These are phyloP conservation scores for Cryptococcus sp. DNA, from an alignment of 1,284 basidiomycete species.

Conservation along the genomic window DNA sequence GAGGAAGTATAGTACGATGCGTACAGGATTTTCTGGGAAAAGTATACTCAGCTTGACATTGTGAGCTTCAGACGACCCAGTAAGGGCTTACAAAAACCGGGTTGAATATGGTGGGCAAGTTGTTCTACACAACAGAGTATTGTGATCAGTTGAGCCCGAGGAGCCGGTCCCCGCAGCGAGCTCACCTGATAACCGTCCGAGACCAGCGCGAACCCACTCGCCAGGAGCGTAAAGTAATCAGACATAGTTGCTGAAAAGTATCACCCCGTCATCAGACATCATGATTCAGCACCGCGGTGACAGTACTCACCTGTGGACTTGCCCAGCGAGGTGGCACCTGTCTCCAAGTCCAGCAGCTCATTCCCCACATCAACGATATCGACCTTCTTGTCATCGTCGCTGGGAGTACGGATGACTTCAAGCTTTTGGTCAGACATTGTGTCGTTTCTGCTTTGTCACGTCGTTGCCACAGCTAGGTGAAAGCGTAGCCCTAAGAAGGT, in stretches of 20 bases:
- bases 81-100: slow-evolving; percentile 24
- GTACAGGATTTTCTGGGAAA: slow-evolving; percentile 55
- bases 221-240: slow-evolving; percentile 28
- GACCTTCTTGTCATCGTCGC: not conserved
- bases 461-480: too few relatives aligned
- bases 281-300: too few relatives aligned
- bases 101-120: slow-evolving; percentile 29
- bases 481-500: too few relatives aligned
- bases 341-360: not conserved
- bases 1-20: slow-evolving; percentile 59
- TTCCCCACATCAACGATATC: not conserved
- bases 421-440: too few relatives aligned
- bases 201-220: slow-evolving; percentile 39
- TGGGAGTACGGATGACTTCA: too few relatives aligned
- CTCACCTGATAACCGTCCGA: slow-evolving; percentile 48
- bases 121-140: too few relatives aligned
- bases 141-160: too few relatives aligned
- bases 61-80: not conserved
- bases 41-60: not conserved
- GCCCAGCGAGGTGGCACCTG: not conserved
- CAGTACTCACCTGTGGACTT: too few relatives aligned
- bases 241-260: too few relatives aligned
- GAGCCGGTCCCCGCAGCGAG: not conserved
- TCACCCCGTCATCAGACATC: not conserved
- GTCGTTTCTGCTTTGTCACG: too few relatives aligned